phyloP scores from a whole-genome alignment of 2,329 filamentous ascomycete species.

The Paraconiothyrium sp. region DNA sequence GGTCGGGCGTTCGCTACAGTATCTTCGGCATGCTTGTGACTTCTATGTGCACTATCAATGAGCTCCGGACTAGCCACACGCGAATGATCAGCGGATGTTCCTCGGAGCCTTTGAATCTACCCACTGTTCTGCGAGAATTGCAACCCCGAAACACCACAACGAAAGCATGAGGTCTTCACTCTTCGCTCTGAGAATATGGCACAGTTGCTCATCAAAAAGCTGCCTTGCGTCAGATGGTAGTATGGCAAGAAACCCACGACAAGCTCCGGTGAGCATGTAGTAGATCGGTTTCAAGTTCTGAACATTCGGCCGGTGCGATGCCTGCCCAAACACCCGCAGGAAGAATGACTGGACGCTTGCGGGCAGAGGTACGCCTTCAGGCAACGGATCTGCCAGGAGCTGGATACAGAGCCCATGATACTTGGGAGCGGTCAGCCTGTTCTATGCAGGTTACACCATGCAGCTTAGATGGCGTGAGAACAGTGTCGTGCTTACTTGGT shows the following conservation, averaged over 20 bases:
- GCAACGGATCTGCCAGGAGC: conserved; percentile 45
- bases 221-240: conserved; percentile 33
- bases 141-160: conserved; percentile 46
- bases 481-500: conserved; percentile 34
- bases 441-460: neutral
- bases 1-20: neutral
- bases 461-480: neutral
- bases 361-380: conserved; percentile 40
- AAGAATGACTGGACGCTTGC: conserved; percentile 47
- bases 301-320: conserved; percentile 33
- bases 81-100: neutral
- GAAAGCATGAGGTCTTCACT: conserved; percentile 39
- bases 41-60: conserved; percentile 10
- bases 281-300: conserved; percentile 41
- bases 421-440: conserved; percentile 25
- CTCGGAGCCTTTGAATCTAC: neutral
- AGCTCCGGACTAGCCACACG: conserved; percentile 16
- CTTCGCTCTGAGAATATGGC: conserved; percentile 38
- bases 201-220: conserved; percentile 40
- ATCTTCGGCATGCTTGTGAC: conserved; percentile 3
- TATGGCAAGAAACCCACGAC: conserved; percentile 37
- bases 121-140: conserved; percentile 38
- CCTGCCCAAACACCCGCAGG: conserved; percentile 41
- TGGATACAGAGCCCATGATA: conserved; percentile 42
- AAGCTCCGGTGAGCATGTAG: conserved; percentile 49